Percentiles rank a stretch among this genome's conserved stretches.
Evolutionary conservation across 148 eudicot genomes (phyloP).

Genomic region (Chenopodium suecicum): DNA sequence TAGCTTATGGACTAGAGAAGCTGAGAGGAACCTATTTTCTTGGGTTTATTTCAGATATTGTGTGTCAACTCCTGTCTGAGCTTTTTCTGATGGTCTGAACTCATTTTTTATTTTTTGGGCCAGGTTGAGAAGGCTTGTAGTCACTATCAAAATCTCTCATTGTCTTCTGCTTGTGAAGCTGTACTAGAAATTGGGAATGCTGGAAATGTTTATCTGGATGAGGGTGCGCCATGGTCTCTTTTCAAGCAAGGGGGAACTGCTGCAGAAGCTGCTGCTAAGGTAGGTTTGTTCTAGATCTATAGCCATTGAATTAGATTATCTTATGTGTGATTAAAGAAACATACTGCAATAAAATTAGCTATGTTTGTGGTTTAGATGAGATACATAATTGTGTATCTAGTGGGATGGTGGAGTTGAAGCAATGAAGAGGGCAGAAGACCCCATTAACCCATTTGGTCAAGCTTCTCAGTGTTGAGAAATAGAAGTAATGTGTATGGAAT

Average conservation of each 20-base stretch:
- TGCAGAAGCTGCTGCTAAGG: constrained; percentile 93
- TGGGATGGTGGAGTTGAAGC: neutral
- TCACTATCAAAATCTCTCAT: constrained; percentile 61
- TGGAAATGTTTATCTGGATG: constrained; percentile 88
- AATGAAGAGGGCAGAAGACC: neutral
- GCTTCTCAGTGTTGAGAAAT: neutral
- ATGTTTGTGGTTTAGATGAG: neutral
- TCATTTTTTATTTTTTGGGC: constrained; percentile 1
- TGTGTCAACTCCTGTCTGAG: neutral
- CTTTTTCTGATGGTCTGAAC: neutral
- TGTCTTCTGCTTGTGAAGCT: constrained; percentile 94
- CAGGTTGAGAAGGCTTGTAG: constrained; percentile 78
- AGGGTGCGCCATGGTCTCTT: constrained; percentile 95
- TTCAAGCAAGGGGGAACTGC: constrained; percentile 89
- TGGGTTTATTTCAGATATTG: neutral
- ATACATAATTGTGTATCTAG: neutral
- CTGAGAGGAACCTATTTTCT: neutral
- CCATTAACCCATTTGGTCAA: neutral
- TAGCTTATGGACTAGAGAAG: neutral
- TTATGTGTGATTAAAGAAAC: neutral
- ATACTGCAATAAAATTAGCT: neutral
- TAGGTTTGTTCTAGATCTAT: constrained; percentile 24
- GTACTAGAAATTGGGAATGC: constrained; percentile 91
- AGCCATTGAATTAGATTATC: neutral
- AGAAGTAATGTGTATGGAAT: neutral